Evolutionary conservation across 352 stramenopile genomes (phyloP).

Genomic region (Globisporangium abappressorium): DNA sequence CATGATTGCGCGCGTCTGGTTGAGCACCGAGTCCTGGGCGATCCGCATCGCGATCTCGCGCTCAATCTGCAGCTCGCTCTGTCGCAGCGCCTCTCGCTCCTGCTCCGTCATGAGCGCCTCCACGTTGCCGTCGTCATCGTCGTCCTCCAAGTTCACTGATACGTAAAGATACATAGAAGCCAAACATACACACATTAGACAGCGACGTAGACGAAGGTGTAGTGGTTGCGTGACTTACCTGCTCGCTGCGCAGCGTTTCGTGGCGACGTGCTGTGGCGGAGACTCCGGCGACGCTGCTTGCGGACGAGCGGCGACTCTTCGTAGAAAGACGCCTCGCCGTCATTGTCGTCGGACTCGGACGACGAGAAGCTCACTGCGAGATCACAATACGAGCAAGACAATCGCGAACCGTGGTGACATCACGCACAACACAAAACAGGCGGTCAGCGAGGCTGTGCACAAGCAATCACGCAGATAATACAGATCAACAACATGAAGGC

Average conservation of each 20-base stretch:
- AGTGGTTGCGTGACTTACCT: conserved; percentile 6
- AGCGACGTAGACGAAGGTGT: neutral
- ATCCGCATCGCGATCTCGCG: conserved; percentile 50
- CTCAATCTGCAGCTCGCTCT: conserved; percentile 43
- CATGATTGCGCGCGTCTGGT: conserved; percentile 61
- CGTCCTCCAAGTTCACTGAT: conserved; percentile 22
- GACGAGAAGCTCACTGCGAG: conserved; percentile 32
- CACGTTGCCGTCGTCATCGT: conserved; percentile 30
- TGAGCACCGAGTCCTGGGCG: conserved; percentile 53
- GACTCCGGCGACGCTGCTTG: conserved; percentile 18
- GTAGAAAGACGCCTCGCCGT: conserved; percentile 18
- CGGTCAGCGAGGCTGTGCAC: neutral
- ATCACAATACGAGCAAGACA: neutral
- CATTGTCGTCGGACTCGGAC: conserved; percentile 37
- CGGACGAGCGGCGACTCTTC: conserved; percentile 20
- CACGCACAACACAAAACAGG: neutral
- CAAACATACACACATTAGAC: neutral
- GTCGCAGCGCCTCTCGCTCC: conserved; percentile 35
- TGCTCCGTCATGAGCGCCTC: conserved; percentile 30
- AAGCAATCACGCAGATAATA: neutral
- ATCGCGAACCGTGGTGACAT: neutral
- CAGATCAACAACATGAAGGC: neutral
- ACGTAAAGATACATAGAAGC: neutral
- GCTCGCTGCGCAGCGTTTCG: conserved; percentile 18
- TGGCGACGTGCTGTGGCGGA: conserved; percentile 14